These are phyloP conservation scores for Sindora glabra DNA, from an alignment of 306 rosid genomes.

Conservation along the genomic window DNA sequence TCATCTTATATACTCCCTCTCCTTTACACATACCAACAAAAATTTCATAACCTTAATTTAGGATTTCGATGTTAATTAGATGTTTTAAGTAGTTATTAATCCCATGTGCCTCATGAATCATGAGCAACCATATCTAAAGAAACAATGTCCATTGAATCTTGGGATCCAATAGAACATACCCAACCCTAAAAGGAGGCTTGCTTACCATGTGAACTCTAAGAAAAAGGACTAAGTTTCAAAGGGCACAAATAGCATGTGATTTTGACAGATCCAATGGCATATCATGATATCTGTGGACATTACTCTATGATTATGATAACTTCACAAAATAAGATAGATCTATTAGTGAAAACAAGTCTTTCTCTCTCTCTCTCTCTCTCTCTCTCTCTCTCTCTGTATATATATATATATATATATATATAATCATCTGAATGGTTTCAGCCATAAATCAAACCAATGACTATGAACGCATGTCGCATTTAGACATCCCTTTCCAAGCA, in stretches of 20 bases:
- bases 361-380: too few relatives aligned
- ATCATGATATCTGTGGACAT: background rate
- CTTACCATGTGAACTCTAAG: conserved; percentile 6
- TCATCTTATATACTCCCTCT: background rate
- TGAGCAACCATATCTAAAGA: background rate
- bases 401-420: too few relatives aligned
- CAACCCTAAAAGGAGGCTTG: conserved; percentile 9
- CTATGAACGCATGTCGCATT: background rate
- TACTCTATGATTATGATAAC: background rate
- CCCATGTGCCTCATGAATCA: background rate
- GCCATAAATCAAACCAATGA: background rate
- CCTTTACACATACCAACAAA: background rate
- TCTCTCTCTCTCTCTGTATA: too few relatives aligned
- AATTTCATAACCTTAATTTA: background rate
- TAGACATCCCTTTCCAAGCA: background rate
- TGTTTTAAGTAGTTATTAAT: background rate
- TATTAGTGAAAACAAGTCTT: background rate
- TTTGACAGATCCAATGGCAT: background rate
- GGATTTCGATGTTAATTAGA: background rate
- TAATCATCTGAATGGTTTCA: background rate
- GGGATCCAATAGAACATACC: conserved; percentile 1
- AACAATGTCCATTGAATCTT: background rate
- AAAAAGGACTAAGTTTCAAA: background rate
- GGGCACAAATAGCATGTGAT: too few relatives aligned
- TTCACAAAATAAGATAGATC: background rate